phyloP scores from a whole-genome alignment of 2,329 filamentous ascomycete genomes.

The Aspergillus intermedius region DNA sequence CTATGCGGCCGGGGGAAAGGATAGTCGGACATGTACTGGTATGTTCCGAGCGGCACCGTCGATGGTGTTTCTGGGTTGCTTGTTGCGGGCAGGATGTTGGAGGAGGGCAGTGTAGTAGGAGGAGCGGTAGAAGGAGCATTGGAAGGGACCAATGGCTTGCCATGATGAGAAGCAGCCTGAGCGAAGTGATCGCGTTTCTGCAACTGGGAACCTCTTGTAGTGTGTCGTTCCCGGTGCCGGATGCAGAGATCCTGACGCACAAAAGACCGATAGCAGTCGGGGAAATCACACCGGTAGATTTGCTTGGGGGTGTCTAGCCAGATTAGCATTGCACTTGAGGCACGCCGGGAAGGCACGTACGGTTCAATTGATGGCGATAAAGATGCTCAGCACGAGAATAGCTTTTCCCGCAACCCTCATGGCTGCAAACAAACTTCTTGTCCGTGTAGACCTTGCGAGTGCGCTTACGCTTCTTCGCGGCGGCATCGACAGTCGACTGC shows the following conservation, averaged over 20 bases:
- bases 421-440: conserved; percentile 67
- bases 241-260: conserved; percentile 90
- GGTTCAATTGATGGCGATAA: conserved; percentile 93
- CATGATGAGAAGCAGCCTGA: conserved; percentile 21
- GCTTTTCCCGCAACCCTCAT: conserved; percentile 85
- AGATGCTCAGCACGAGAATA: conserved; percentile 95
- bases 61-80: conserved; percentile 16
- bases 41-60: conserved; percentile 22
- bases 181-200: conserved; percentile 44
- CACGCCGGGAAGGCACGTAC: conserved; percentile 44
- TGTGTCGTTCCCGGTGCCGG: conserved; percentile 74
- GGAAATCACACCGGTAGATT: conserved; percentile 89
- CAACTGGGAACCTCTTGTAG: conserved; percentile 52
- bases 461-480: conserved; percentile 22
- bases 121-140: conserved; percentile 7
- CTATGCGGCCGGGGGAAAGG: conserved; percentile 21
- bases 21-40: conserved; percentile 21
- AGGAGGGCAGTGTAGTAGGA: conserved; percentile 3
- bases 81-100: conserved; percentile 1
- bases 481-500: conserved; percentile 5
- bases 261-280: conserved; percentile 82
- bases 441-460: conserved; percentile 41
- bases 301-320: conserved; percentile 77
- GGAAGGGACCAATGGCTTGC: conserved; percentile 11
- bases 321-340: conserved; percentile 7